Base-by-base conservation (phyloP, 345 rosid genomes). In the Microthlaspi erraticum region DNA sequence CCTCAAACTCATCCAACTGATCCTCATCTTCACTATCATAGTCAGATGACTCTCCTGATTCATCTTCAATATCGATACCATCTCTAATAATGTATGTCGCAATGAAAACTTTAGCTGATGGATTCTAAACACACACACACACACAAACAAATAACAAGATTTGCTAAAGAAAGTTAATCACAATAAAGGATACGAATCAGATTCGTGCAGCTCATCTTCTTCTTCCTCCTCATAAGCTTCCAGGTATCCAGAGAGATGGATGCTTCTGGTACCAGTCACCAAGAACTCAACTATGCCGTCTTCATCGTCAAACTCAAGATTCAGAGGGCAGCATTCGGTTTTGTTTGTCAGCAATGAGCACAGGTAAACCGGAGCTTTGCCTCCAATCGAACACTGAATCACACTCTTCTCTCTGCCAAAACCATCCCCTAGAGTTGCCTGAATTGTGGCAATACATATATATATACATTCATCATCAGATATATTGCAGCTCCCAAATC, bases 341-440 rank as follows among this genome's bases (percentile, higher is more conserved):
- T 72, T 86, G 74, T 85, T 79, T 0, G 98, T 96, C 60, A 88
- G 64, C 82, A 95, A 77, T 12, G 98, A 82, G 58, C 99, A 95
- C 75, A 95, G 71, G 81, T 72, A 83, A 76, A 95, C 59, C 0
- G 97, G 87, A 32, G 61, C 60, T 76, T 77, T 86, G 58, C 81
- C 87, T 38, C 88, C 90, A 0, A 83, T 70, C 3, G 92, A 78
- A 73, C 98, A 92, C 75, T 88, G 96, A 66, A 95, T 85, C 38
- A 88, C 80, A 79, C 80, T 71, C 83, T 79, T 92, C 60, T 83
- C 98, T 54, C 38, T 39, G 2, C 88, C 75, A 1, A 79, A 81
- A 69, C 99, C 99, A 3, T 74, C 76, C 13, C 99, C 99, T 58
- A 95, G 74, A 51, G 98, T 92, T 57, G 99, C 99, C 99, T 95